phyloP scores from a whole-genome alignment of 495 filamentous ascomycete species.

The Gamarada debralockiae region DNA sequence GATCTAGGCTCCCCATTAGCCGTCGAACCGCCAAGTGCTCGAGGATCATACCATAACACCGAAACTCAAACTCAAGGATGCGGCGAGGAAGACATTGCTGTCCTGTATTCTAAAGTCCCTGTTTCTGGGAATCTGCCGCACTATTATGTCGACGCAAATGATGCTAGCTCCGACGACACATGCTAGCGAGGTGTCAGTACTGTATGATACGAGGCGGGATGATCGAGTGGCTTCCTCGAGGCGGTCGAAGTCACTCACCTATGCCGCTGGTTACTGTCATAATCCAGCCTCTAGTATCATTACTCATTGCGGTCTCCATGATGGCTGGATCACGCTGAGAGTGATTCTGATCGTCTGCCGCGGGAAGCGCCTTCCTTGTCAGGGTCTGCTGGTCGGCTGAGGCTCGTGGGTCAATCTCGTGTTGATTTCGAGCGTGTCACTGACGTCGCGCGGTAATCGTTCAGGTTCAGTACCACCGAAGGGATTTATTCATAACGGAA shows the following conservation, averaged over 20 bases:
- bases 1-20: conserved; percentile 47
- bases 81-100: conserved; percentile 81
- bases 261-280: conserved; percentile 83
- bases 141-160: conserved; percentile 78
- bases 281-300: conserved; percentile 92
- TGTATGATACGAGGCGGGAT: neutral
- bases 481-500: too few species aligned
- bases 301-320: conserved; percentile 51
- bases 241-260: conserved; percentile 37
- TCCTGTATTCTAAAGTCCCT: conserved; percentile 83
- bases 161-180: conserved; percentile 78
- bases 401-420: conserved; percentile 7
- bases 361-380: neutral
- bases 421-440: neutral
- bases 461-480: too few species aligned
- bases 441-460: neutral
- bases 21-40: neutral
- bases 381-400: neutral
- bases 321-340: neutral
- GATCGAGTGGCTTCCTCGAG: conserved; percentile 1
- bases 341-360: neutral
- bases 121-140: conserved; percentile 66
- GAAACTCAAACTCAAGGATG: conserved; percentile 86
- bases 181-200: conserved; percentile 44
- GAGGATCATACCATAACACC: conserved; percentile 84